These are phyloP conservation scores for Mycena belliarum DNA, from an alignment of 768 basidiomycete species.

Conservation along the genomic window DNA sequence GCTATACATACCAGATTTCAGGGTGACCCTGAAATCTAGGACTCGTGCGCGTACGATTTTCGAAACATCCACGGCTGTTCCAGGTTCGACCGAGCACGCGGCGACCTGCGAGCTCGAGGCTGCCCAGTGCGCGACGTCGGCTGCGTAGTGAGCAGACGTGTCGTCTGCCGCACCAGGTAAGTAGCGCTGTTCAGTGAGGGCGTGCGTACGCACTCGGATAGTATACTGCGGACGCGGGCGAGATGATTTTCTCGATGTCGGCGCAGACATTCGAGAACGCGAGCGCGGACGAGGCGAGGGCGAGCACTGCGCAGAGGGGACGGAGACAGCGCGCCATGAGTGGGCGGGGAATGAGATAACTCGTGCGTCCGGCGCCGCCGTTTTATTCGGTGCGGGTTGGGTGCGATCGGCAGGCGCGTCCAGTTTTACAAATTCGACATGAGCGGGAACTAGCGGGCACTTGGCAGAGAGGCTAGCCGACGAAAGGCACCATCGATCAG, in stretches of 20 bases:
- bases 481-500: no score
- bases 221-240: constrained; percentile 46
- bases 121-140: constrained; percentile 54
- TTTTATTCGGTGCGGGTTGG: no score
- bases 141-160: constrained; percentile 34
- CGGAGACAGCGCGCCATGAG: no score
- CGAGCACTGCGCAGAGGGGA: no score
- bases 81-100: constrained; percentile 60
- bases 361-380: no score
- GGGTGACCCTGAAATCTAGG: background rate
- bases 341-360: no score
- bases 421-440: no score
- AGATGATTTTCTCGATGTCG: constrained; percentile 38
- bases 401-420: no score
- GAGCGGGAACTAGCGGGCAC: no score
- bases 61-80: constrained; percentile 49
- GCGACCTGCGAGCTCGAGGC: constrained; percentile 46
- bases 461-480: no score
- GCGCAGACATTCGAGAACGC: constrained; percentile 31
- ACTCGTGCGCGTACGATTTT: constrained; percentile 51
- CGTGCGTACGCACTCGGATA: constrained; percentile 39
- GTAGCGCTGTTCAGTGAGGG: no score
- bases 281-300: background rate
- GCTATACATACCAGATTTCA: constrained; percentile 30
- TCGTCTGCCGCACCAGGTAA: background rate